A percentile compares a stretch with the other conserved stretches of the same genome.
phyloP scores from a whole-genome alignment of 2,329 filamentous ascomycete genomes.

The Lachnellula suecica region DNA sequence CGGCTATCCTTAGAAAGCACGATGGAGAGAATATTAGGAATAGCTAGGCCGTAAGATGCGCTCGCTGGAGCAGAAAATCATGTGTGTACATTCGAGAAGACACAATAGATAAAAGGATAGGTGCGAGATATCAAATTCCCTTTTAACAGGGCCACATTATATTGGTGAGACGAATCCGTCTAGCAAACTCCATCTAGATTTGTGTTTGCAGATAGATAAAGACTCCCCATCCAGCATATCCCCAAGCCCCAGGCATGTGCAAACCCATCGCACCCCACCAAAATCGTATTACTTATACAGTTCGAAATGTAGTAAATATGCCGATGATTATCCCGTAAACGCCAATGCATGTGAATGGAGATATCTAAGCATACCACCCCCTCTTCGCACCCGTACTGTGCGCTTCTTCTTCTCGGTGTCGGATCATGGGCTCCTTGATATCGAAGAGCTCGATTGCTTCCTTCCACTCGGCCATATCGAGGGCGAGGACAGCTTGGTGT shows the following conservation, averaged over 20 bases:
- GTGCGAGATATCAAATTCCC: no score
- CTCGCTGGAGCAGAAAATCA: no score
- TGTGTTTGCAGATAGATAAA: neutral
- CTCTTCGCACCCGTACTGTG: constrained; percentile 23
- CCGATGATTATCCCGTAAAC: neutral
- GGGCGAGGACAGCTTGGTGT: constrained; percentile 83
- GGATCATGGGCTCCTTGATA: constrained; percentile 79
- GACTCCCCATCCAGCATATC: neutral
- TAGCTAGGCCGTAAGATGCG: no score
- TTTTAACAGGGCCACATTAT: no score
- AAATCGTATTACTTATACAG: constrained; percentile 2
- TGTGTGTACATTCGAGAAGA: no score
- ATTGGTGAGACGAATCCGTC: no score
- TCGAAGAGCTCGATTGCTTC: constrained; percentile 74
- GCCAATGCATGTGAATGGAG: constrained; percentile 5
- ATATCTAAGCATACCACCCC: constrained; percentile 33
- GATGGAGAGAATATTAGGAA: no score
- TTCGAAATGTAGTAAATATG: neutral
- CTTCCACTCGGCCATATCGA: constrained; percentile 84
- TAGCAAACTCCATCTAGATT: no score
- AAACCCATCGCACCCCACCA: neutral
- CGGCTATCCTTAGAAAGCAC: no score
- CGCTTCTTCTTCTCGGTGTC: constrained; percentile 65
- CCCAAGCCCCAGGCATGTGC: neutral
- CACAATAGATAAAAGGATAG: no score